Percentiles rank a stretch among this genome's conserved stretches.
Evolutionary conservation across 371 early-diverging fungal genomes (phyloP).

Genomic region (Dinochytrium kinnereticum): DNA sequence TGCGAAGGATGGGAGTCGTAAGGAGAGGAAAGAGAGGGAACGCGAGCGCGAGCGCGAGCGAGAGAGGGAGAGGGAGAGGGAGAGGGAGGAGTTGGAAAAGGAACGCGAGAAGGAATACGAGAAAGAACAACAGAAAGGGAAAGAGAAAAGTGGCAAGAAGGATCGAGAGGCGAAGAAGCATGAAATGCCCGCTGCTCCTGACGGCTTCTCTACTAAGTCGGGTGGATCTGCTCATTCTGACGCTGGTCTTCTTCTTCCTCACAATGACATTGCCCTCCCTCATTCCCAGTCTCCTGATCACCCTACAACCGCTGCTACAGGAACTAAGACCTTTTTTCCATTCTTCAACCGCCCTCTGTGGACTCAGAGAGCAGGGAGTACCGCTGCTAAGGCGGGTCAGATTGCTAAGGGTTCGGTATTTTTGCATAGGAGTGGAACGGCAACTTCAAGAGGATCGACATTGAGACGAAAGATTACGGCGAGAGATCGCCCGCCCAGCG

Average conservation of each 20-base stretch:
- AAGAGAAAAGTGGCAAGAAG: too few relatives aligned
- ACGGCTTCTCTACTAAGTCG: too few relatives aligned
- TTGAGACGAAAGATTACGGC: slow-evolving; percentile 33
- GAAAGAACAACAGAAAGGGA: too few relatives aligned
- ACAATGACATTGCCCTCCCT: neutral
- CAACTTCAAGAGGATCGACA: slow-evolving; percentile 27
- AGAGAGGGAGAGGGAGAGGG: neutral
- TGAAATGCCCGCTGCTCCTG: too few relatives aligned
- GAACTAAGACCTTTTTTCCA: neutral
- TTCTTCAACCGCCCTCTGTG: slow-evolving; percentile 5
- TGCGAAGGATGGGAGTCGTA: too few relatives aligned
- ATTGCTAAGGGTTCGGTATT: slow-evolving; percentile 7
- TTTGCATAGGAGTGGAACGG: slow-evolving; percentile 25
- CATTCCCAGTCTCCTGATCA: neutral
- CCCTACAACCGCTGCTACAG: neutral
- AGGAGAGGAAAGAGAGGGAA: too few relatives aligned
- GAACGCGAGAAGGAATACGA: neutral
- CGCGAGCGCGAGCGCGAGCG: too few relatives aligned
- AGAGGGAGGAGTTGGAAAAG: neutral
- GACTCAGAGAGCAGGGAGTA: neutral
- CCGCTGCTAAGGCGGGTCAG: neutral
- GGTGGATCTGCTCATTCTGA: too few relatives aligned
- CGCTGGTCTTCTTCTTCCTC: neutral
- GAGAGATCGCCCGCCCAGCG: slow-evolving; percentile 21
- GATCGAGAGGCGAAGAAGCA: too few relatives aligned